Evolutionary conservation across 2,329 filamentous ascomycete genomes (phyloP), one percentile per base, ranked within the genome.

Genomic region (Pestalotiopsis sp.): DNA sequence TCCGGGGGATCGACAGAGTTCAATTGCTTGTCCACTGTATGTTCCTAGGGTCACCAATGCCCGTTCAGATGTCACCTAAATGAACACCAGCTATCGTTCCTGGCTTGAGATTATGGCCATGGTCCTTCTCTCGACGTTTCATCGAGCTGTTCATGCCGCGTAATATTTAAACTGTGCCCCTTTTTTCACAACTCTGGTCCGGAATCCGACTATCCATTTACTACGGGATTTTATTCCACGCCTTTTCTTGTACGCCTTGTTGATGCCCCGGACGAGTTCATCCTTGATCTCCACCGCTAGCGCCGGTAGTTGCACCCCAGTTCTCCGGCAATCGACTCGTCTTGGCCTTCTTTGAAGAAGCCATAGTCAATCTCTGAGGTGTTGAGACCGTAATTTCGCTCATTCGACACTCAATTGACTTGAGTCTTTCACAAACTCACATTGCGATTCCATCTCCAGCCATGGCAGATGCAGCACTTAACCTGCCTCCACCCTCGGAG

Each of bases 401-500:
- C 27, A 59, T 31, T 59, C 57, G 3, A 20, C 45, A 31, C 5
- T 52, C 45, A 20, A 3, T n/a, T 1, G 17, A 14, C 20, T 14
- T 23, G 3, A 59, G 4, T 59, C 20, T 25, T 23, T 7, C 17
- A 11, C 25, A 6, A 9, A 7, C 25, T 6, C n/a, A 52, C 57
- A 12, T 14, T 36, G 13, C 7, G 25, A 25, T 7, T 5, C 9
- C 6, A 25, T 13, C 57, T 59, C 27, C 13, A 27, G 20, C 14
- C 11, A 59, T 59, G 57, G 57, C 57, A 36, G 57, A 59, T 59
- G 57, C 57, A 25, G 57, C 57, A n/a, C 13, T 23, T 36, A 12
- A 59, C 57, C 57, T 59, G 23, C 60, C 60, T 17, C 60, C 60
- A 41, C 27, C 60, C 9, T 63, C 60, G 60, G 60, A 25, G n/a